Conservation (phyloP, 495 filamentous ascomycete species). For the Aspergillus saccharolyticus region DNA sequence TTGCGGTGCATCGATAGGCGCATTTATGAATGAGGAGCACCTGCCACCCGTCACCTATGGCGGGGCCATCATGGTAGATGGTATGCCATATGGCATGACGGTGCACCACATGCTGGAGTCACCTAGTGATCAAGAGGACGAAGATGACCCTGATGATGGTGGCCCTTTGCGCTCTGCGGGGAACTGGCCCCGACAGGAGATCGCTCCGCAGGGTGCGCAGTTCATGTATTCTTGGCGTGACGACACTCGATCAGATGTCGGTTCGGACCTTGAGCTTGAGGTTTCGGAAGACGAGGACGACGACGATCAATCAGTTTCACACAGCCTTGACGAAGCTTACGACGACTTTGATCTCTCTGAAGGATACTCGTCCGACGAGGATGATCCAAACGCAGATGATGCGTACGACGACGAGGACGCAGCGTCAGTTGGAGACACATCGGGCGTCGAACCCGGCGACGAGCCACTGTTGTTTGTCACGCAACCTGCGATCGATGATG, state of each 20-base stretch:
- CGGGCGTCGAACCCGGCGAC: constrained; percentile 71
- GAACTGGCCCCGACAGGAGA: constrained; percentile 24
- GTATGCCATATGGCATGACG: constrained; percentile 81
- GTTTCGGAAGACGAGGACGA: constrained; percentile 47
- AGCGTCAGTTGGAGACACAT: constrained; percentile 72
- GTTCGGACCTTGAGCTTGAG: constrained; percentile 35
- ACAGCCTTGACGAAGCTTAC: constrained; percentile 24
- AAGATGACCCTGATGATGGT: constrained; percentile 26
- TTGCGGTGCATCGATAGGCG: constrained; percentile 89
- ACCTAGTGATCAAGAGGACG: constrained; percentile 57
- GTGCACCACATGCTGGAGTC: constrained; percentile 94
- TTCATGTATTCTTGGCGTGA: constrained; percentile 32
- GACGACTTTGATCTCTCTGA: constrained; percentile 42
- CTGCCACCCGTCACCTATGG: constrained; percentile 87
- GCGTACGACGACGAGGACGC: constrained; percentile 55
- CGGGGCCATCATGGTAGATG: constrained; percentile 78
- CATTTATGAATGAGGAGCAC: constrained; percentile 76
- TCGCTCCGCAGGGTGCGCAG: constrained; percentile 17
- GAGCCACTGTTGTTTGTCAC: constrained; percentile 70
- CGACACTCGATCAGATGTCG: constrained; percentile 28
- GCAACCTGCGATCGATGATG: constrained; percentile 83
- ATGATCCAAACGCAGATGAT: constrained; percentile 34
- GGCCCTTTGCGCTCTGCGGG: constrained; percentile 33
- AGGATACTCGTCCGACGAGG: constrained; percentile 45
- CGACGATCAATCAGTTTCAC: constrained; percentile 31